Evolutionary conservation across 306 rosid genomes (phyloP), one percentile per base, ranked within the genome.

Genomic region (Prunus armeniaca): DNA sequence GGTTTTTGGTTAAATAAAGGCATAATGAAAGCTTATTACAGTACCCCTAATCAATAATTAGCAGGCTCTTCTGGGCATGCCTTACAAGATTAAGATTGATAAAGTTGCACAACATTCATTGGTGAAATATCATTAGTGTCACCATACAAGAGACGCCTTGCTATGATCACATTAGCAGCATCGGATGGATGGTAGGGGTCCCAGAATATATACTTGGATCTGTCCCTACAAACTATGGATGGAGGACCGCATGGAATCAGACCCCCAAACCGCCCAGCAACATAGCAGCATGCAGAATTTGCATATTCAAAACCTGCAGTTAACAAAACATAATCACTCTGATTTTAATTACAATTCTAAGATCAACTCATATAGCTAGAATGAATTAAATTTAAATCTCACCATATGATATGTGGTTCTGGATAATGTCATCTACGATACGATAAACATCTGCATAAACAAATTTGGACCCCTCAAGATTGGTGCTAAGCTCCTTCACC

Each of bases 111-210:
- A 78, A 90, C 57, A 66, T 87, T 92, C 22, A 83, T 78, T 0
- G 97, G 97, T 17, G 88, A 88, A 25, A 92, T 75, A 25, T 71
- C 87, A 34, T 18, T 51, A 50, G 76, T 14, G 58, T 81, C 87
- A 12, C 96, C 92, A 56, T 84, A 79, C 24, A 88, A 19, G 9
- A 88, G 85, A 65, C 88, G 87, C 27, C 78, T 32, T 28, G 93
- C 89, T 12, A 86, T 60, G 49, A 87, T 73, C 19, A 76, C 61
- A 68, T 87, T 90, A 20, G 89, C 62, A 70, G 97, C 92, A 38
- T 87, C 92, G 65, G 89, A 76, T 12, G 96, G 92, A 84, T 92
- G 96, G 57, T 24, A 88, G 66, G 91, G 75, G 56, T 90, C 96
- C 94, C 94, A 93, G 69, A 87, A 93, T 79, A 90, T 86, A 27